These are phyloP conservation scores for Cephalotrichum gorgonifer DNA, from an alignment of 2,329 filamentous ascomycete species.

Conservation along the genomic window DNA sequence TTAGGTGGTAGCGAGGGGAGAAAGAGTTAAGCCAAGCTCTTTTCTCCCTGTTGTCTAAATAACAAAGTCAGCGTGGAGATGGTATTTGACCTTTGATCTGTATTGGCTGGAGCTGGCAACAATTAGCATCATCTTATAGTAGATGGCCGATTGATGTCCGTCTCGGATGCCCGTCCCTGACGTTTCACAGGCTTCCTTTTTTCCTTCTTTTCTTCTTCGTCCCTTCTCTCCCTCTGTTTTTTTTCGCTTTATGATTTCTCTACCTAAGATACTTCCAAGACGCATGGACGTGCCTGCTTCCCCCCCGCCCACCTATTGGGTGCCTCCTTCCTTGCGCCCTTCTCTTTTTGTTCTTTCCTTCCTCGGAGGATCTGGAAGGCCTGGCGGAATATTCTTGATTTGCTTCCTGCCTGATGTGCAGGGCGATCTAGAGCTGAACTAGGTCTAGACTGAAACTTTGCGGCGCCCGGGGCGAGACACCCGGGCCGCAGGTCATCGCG, in stretches of 20 bases:
- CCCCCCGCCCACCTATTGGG: not conserved
- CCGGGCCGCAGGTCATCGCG: too few relatives aligned
- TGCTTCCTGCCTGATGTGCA: not conserved
- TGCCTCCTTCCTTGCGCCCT: not conserved
- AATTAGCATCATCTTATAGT: too few relatives aligned
- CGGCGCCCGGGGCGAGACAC: too few relatives aligned
- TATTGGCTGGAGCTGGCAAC: too few relatives aligned
- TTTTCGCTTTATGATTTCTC: not conserved
- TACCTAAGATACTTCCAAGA: not conserved
- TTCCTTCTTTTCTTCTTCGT: conserved; percentile 1
- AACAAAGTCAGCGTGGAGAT: too few relatives aligned
- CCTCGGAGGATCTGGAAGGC: not conserved
- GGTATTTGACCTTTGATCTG: too few relatives aligned
- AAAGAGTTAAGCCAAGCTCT: too few relatives aligned
- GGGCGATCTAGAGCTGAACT: not conserved
- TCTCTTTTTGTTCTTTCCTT: too few relatives aligned
- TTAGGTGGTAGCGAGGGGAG: too few relatives aligned
- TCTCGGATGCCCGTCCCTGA: too few relatives aligned
- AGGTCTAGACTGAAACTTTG: not conserved
- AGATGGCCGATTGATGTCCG: too few relatives aligned
- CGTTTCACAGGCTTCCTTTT: not conserved
- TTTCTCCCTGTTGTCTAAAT: too few relatives aligned
- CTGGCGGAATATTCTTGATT: not conserved
- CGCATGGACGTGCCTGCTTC: not conserved
- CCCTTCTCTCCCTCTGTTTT: not conserved